Base-by-base conservation (phyloP, 805 yeast genomes). In the Wickerhamomyces rabaulensis region DNA sequence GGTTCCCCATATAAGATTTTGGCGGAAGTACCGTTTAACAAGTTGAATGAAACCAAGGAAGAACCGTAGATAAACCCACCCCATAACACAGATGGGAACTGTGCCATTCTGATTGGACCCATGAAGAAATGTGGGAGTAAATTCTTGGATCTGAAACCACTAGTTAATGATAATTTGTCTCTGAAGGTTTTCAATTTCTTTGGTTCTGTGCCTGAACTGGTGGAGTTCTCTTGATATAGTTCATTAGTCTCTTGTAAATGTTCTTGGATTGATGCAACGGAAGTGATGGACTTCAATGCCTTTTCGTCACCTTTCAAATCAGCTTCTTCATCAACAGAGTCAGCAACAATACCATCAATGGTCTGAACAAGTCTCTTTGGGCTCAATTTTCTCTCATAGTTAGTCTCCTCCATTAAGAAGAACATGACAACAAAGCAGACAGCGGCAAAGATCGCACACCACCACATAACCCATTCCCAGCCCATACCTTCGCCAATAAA, bases 61-160 rank as follows among this genome's bases (percentile, higher is more conserved):
- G 72, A 59, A 10, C 82, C 82, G 50, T 76, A 76, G 17, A 71
- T 61, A 52, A 78, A 68, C 1, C 84, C 84, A n/a, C 78, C 72
- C 72, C 79, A 82, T n/a, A 79, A 56, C 3, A 82, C 79, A n/a
- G 75, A 68, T 3, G 87, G 84, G 47, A 74, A 69, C 40, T 67
- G 67, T 4, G 68, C 61, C 70, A 73, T 69, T 38, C 59, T 58
- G 49, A 68, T 64, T 3, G 75, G 74, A 26, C 69, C 75, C 43
- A 57, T 50, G 49, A 67, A 51, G 55, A 56, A 64, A 48, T 58
- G 61, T 19, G 52, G 60, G 20, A 64, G 51, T 40, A 65, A 41
- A 54, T 66, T 62, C 38, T 58, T 53, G 43, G 66, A 51, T 56
- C 56, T 49, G 15, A 52, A 64, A 52, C 68, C 80, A 54, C 54